phyloP scores from a whole-genome alignment of 2,329 filamentous ascomycete species.

The Cytospora chrysosperma region DNA sequence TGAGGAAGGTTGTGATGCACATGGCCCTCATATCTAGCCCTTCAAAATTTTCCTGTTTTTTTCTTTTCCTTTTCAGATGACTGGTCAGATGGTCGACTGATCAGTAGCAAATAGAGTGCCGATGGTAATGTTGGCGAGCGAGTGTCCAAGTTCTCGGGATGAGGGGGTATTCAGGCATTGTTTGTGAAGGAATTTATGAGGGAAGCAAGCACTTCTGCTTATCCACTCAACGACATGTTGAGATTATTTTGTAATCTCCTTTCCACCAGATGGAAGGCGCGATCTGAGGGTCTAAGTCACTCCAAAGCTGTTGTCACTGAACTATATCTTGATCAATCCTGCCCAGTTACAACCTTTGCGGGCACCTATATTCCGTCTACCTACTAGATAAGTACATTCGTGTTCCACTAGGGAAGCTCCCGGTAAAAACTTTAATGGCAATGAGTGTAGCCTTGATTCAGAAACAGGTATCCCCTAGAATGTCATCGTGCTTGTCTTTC shows the following conservation, averaged over 20 bases:
- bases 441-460: no score
- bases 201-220: not conserved
- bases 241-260: not conserved
- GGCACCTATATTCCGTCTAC: no score
- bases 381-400: no score
- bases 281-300: not conserved
- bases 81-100: not conserved
- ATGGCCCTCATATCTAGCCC: not conserved
- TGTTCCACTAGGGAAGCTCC: no score
- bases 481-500: slow-evolving; percentile 23
- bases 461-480: not conserved
- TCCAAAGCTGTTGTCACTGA: not conserved
- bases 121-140: not conserved
- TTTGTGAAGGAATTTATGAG: not conserved
- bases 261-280: not conserved
- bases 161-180: no score
- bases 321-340: not conserved
- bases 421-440: no score
- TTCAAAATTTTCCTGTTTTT: no score
- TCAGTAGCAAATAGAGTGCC: not conserved
- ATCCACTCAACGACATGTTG: not conserved
- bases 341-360: no score
- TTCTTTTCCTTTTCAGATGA: no score
- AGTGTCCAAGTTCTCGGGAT: not conserved
- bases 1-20: not conserved